Conservation (phyloP, 2,329 filamentous ascomycete species). For the Bretziella fagacearum region DNA sequence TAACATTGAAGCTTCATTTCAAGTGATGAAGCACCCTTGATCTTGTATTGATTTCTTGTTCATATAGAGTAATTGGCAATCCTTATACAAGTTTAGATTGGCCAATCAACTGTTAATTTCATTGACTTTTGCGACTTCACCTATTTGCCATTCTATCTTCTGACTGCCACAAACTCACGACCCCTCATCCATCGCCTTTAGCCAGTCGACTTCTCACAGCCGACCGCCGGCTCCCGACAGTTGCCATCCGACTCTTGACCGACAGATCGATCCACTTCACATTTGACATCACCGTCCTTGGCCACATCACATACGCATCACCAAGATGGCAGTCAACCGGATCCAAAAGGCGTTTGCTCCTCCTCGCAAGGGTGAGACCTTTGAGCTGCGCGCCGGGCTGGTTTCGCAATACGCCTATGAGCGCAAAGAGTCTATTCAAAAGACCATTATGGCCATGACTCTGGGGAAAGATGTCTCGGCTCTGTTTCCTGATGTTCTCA, state of each 20-base stretch:
- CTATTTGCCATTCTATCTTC: background rate
- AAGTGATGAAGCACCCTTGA: background rate
- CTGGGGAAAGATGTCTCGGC: conserved; percentile 96
- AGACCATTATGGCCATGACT: conserved; percentile 99
- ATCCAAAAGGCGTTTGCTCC: conserved; percentile 85
- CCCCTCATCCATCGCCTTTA: too few relatives aligned
- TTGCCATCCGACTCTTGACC: too few relatives aligned
- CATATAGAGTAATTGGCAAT: background rate
- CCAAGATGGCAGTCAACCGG: conserved; percentile 77
- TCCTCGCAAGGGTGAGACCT: conserved; percentile 93
- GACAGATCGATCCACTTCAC: too few relatives aligned
- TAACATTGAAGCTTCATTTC: background rate
- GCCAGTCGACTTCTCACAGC: too few relatives aligned
- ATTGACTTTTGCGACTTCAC: background rate
- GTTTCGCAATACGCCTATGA: conserved; percentile 99
- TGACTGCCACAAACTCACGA: too few relatives aligned
- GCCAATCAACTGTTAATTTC: too few relatives aligned
- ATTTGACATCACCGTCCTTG: too few relatives aligned
- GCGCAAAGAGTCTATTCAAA: conserved; percentile 96
- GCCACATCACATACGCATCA: background rate
- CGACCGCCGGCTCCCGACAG: too few relatives aligned
- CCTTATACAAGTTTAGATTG: background rate
- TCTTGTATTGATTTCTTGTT: background rate
- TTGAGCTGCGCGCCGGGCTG: conserved; percentile 85
- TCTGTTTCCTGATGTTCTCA: conserved; percentile 90